These are phyloP conservation scores for Rhododendron williamsianum DNA, from an alignment of 148 eudicot genomes.

Conservation along the genomic window DNA sequence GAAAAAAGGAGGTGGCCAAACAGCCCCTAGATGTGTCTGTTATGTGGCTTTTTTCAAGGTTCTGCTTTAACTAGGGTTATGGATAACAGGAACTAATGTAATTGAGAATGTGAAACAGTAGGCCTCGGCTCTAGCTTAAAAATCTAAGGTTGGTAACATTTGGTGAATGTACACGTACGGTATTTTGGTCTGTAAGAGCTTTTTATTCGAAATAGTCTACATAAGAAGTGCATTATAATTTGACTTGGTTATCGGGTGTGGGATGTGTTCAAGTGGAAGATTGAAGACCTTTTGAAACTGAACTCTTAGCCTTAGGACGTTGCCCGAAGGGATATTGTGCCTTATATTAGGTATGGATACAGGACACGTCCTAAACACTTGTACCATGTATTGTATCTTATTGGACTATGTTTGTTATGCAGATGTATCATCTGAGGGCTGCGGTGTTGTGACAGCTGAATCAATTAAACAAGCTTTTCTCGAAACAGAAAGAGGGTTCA, in stretches of 20 bases:
- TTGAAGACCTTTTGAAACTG: not conserved
- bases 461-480: slow-evolving; percentile 55
- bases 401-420: slow-evolving; percentile 43
- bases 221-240: not conserved
- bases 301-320: not conserved
- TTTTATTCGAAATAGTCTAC: not conserved
- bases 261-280: not conserved
- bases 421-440: slow-evolving; percentile 38
- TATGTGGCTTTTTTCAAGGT: not conserved
- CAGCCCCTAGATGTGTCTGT: not conserved
- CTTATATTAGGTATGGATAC: not conserved
- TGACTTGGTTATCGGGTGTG: not conserved
- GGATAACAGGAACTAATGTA: not conserved
- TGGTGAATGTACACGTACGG: not conserved
- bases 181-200: not conserved
- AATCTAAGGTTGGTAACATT: not conserved
- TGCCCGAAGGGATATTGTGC: not conserved
- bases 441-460: slow-evolving; percentile 52
- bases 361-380: not conserved
- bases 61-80: slow-evolving; percentile 8
- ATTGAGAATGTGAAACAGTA: not conserved
- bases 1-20: too few species aligned
- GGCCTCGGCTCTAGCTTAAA: not conserved
- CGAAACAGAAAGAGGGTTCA: slow-evolving; percentile 60
- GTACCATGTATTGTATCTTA: not conserved